A percentile compares a stretch with the other conserved stretches of the same genome.
phyloP scores from a whole-genome alignment of 352 stramenopile genomes.

The Phytopythium litorale region DNA sequence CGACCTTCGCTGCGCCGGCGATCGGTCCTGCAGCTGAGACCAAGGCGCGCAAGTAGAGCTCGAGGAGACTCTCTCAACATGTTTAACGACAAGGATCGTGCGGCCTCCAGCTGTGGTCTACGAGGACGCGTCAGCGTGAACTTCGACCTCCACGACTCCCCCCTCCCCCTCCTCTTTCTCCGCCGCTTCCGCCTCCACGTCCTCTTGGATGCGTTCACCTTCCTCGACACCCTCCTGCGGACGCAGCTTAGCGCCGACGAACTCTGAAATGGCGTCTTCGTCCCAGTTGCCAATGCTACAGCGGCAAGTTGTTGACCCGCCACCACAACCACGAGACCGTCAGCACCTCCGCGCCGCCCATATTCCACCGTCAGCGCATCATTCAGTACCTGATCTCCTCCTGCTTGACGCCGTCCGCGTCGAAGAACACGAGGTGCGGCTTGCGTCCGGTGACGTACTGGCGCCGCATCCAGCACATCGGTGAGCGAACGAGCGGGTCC shows the following conservation, averaged over 20 bases:
- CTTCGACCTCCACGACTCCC: conserved; percentile 1
- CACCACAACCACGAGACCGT: background rate
- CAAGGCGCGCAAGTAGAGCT: background rate
- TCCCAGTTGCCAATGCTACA: conserved; percentile 66
- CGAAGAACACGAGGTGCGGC: conserved; percentile 65
- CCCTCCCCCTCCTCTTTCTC: background rate
- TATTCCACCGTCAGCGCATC: background rate
- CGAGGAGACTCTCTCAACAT: background rate
- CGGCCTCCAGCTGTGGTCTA: background rate
- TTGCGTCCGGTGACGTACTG: conserved; percentile 41
- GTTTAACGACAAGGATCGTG: background rate
- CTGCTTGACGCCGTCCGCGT: conserved; percentile 37
- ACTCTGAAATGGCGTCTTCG: conserved; percentile 70
- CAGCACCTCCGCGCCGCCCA: conserved; percentile 3
- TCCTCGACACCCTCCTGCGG: conserved; percentile 7
- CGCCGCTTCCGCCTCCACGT: conserved; percentile 21
- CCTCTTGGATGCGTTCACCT: conserved; percentile 10
- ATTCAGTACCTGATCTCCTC: conserved; percentile 58
- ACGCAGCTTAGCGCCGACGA: conserved; percentile 58
- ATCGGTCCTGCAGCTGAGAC: background rate
- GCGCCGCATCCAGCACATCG: background rate
- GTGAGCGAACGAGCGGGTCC: background rate
- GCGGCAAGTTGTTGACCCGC: too few species aligned
- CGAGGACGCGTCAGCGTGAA: background rate
- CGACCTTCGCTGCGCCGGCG: background rate